Conservation (phyloP, 1,284 basidiomycete species). For the Mycena sp. region DNA sequence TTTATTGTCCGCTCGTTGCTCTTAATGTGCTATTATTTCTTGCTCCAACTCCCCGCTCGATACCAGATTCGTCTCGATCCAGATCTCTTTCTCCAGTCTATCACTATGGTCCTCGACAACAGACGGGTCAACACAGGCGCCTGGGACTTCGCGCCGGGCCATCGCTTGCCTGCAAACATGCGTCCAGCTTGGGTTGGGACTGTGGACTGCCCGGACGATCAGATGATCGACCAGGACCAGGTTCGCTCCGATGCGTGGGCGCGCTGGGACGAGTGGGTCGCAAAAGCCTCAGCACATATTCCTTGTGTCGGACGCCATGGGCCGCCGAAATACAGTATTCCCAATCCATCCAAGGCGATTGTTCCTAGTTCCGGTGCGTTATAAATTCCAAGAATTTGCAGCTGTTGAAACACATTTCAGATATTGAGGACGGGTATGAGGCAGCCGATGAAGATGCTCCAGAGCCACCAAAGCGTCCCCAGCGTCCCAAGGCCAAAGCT, state of each 20-base stretch:
- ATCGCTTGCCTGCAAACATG: not conserved
- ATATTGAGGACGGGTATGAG: no score
- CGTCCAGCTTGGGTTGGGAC: not conserved
- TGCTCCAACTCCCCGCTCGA: constrained; percentile 8
- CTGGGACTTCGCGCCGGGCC: constrained; percentile 21
- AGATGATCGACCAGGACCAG: not conserved
- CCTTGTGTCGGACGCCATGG: constrained; percentile 5
- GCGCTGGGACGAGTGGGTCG: not conserved
- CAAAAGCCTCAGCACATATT: not conserved
- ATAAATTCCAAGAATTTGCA: no score
- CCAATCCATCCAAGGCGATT: not conserved
- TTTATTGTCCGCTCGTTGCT: constrained; percentile 9
- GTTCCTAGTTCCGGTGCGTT: no score
- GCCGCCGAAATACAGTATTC: not conserved
- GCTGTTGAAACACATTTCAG: no score
- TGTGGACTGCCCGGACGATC: not conserved
- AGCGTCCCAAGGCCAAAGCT: no score
- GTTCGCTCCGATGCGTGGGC: constrained; percentile 2
- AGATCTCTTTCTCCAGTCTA: constrained; percentile 1
- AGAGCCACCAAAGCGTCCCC: no score
- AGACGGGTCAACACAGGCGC: not conserved
- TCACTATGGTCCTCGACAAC: constrained; percentile 1
- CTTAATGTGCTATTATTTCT: not conserved
- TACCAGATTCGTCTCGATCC: not conserved
- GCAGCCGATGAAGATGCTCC: not conserved